Evolutionary conservation across 73 alveolate species (phyloP), one percentile per base, ranked within the genome.

Genomic region (Paramecium sexaurelia): DNA sequence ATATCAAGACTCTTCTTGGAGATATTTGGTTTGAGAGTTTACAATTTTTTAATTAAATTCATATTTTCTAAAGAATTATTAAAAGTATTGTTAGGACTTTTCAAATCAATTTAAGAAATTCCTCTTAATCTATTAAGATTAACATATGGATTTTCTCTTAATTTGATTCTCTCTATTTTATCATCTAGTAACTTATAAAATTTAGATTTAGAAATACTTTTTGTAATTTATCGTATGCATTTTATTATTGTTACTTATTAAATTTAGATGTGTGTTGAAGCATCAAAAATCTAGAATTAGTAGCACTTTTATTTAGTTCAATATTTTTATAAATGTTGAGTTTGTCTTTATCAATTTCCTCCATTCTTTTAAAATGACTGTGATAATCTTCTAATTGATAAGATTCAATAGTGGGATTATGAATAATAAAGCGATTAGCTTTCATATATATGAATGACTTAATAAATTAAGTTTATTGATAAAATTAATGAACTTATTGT

Each of bases 231-330:
- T 75, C 67, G 0, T 24, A 24, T 36, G 88, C 68, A 24, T 17
- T 1, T 40, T 75, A n/a, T n/a, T 75, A 8, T 39, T 43, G 0
- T 39, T 36, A 73, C 13, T 73, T 35, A 73, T 73, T 73, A 37
- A n/a, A 73, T 73, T 73, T 73, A 1, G 87, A 73, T 29, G 87
- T 73, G 29, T 73, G 67, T 75, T 75, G 19, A 13, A 75, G 45
- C 69, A 75, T 36, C 37, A 8, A 75, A 36, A 37, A 75, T 36
- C 88, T 3, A 17, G 39, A 37, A 37, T 75, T 20, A 5, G 88
- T 32, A 5, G 36, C 19, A 36, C 19, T 15, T 75, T 35, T 1
- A 35, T 29, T 75, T 20, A 7, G 2, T 39, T 36, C 35, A 1
- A 75, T 75, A 6, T 9, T 13, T 39, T 75, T 75, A 19, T 36